Evolutionary conservation across 139 green algal species (phyloP).

Genomic region (Chlorella sp.): DNA sequence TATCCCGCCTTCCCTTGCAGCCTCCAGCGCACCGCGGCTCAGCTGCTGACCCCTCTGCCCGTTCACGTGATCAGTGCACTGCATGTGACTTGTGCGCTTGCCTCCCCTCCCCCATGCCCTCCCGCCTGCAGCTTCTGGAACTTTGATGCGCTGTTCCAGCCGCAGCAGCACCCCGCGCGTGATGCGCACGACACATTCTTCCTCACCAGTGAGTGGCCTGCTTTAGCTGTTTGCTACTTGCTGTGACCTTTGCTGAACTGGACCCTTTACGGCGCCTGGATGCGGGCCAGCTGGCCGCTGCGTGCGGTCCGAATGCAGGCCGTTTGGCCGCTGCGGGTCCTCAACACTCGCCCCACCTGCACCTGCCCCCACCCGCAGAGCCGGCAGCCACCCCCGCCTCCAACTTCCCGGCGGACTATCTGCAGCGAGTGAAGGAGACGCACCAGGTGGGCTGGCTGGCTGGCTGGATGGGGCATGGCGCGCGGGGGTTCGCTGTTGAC

Average conservation of each 20-base stretch:
- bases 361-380: conserved; percentile 50
- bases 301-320: no score
- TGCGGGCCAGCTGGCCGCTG: no score
- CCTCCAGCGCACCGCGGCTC: no score
- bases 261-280: no score
- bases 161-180: conserved; percentile 96
- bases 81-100: no score
- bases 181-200: conserved; percentile 99
- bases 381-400: conserved; percentile 68
- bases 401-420: conserved; percentile 85
- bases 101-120: background rate
- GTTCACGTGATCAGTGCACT: no score
- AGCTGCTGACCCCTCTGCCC: no score
- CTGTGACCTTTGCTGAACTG: no score
- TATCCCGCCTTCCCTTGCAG: no score
- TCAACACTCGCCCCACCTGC: background rate
- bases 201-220: conserved; percentile 70
- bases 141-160: conserved; percentile 99
- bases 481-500: no score
- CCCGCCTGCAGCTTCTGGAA: conserved; percentile 96
- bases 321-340: no score
- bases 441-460: conserved; percentile 68
- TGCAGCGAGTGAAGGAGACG: conserved; percentile 81
- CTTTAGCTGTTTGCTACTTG: background rate
- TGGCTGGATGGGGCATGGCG: no score